Evolutionary conservation across 306 rosid genomes (phyloP), one percentile per base, ranked within the genome.

Genomic region (Acacia acuminata): DNA sequence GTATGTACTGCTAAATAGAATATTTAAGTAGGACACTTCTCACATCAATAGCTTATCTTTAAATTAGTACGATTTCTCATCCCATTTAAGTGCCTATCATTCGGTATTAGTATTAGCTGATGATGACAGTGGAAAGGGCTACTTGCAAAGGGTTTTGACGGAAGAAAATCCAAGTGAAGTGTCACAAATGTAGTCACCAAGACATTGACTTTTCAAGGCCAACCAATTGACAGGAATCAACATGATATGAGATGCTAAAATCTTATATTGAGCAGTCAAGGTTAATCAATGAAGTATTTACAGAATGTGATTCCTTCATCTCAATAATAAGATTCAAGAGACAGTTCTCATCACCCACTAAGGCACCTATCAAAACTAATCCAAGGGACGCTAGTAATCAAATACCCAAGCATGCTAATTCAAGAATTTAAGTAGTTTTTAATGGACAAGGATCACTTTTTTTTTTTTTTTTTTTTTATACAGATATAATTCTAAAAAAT

Each of bases 321-420:
- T 61, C 16, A 61, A 61, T 24, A 11, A 10, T 25, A 10, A 24
- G 67, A 5, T 12, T 61, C 36, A 22, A 58, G 65, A 56, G 14
- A 58, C 32, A 10, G 61, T 55, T 20, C 61, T 55, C 65, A n/a
- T 5, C 30, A 22, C 13, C 65, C 13, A 9, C 27, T 55, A 20
- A 55, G 25, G 25, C 0, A 22, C 17, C 36, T 4, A 61, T 4
- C 15, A 61, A 32, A 53, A 47, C 77, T 9, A 20, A 53, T 11
- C 48, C 61, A 42, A 36, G 75, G 30, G 43, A 79, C 68, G 56
- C 36, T 34, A 65, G 72, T 76, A 66, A 64, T 55, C 71, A 24
- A 12, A 72, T 55, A 68, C 27, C 15, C 50, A 34, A 75, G 55
- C 55, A 22, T 13, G 77, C 43, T 7, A 25, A 53, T 63, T 70